Percentiles rank a stretch among this genome's conserved stretches.
Conservation (phyloP, 2,329 filamentous ascomycete species). For the Penicillium sp. region DNA sequence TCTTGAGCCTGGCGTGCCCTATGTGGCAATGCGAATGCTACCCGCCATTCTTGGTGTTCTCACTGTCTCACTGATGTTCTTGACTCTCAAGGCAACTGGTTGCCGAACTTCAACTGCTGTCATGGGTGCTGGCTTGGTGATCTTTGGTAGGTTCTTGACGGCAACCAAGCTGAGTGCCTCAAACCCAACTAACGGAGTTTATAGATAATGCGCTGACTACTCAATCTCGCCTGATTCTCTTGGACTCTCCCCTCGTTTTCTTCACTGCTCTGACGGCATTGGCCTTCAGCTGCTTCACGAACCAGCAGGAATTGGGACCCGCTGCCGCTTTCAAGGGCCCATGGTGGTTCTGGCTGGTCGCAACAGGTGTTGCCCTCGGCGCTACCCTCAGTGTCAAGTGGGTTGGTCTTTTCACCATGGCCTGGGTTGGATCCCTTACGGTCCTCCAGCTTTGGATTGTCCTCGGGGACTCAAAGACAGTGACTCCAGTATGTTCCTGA, state of each 20-base stretch:
- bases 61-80: constrained; percentile 87
- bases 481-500: constrained; percentile 65
- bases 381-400: constrained; percentile 96
- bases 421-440: constrained; percentile 93
- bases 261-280: constrained; percentile 91
- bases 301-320: constrained; percentile 93
- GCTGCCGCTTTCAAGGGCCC: constrained; percentile 80
- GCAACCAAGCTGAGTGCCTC: neutral
- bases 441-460: constrained; percentile 92
- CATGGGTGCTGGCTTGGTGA: constrained; percentile 81
- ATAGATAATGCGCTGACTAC: constrained; percentile 93
- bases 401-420: constrained; percentile 98
- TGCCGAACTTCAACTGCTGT: constrained; percentile 84
- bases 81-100: constrained; percentile 87
- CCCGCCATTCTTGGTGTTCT: constrained; percentile 87
- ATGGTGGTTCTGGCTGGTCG: constrained; percentile 98
- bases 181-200: neutral
- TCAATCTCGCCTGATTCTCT: constrained; percentile 90
- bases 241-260: constrained; percentile 91
- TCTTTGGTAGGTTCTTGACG: constrained; percentile 68
- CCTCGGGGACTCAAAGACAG: constrained; percentile 82
- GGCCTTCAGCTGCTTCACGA: constrained; percentile 89
- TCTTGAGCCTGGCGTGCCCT: constrained; percentile 88
- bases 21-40: constrained; percentile 94
- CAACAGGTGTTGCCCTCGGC: constrained; percentile 84